phyloP scores from a whole-genome alignment of 768 basidiomycete genomes.

The Trametes coccinea region DNA sequence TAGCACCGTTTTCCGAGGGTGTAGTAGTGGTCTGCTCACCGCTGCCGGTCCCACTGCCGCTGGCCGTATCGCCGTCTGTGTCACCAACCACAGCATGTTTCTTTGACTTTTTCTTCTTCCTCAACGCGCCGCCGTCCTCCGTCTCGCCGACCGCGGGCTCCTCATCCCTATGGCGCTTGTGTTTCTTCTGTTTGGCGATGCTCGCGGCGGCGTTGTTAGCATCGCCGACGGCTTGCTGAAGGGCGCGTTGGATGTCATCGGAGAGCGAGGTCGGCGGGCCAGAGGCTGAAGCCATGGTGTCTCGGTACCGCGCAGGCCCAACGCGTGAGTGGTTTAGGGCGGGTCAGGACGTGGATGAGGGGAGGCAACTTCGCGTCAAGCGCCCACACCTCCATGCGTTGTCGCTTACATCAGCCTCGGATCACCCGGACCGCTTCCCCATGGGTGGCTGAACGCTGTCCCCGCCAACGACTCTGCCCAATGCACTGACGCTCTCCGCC shows the following conservation, averaged over 20 bases:
- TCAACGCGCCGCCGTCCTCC: conserved; percentile 19
- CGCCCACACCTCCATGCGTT: not conserved
- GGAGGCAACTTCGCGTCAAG: conserved; percentile 37
- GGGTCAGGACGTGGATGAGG: conserved; percentile 42
- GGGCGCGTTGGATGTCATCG: conserved; percentile 49
- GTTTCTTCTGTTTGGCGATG: conserved; percentile 32
- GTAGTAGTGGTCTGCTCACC: conserved; percentile 35
- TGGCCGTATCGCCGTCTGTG: conserved; percentile 8
- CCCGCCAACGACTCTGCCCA: not conserved
- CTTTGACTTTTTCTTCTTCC: conserved; percentile 39
- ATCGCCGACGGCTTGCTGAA: conserved; percentile 50
- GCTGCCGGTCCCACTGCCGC: conserved; percentile 1
- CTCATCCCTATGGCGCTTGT: conserved; percentile 36
- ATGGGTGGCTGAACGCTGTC: not conserved
- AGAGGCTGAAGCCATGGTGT: conserved; percentile 26
- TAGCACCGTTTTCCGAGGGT: conserved; percentile 27
- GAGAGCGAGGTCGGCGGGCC: conserved; percentile 32
- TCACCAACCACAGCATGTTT: conserved; percentile 13
- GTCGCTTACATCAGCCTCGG: no score
- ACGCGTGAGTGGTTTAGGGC: conserved; percentile 37
- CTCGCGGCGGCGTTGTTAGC: conserved; percentile 41
- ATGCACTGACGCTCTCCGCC: not conserved
- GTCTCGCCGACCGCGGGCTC: conserved; percentile 19
- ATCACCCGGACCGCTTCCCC: no score
- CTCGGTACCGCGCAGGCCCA: conserved; percentile 10